phyloP scores from a whole-genome alignment of 495 filamentous ascomycete genomes.

The Hypoxylon lienhwacheense region DNA sequence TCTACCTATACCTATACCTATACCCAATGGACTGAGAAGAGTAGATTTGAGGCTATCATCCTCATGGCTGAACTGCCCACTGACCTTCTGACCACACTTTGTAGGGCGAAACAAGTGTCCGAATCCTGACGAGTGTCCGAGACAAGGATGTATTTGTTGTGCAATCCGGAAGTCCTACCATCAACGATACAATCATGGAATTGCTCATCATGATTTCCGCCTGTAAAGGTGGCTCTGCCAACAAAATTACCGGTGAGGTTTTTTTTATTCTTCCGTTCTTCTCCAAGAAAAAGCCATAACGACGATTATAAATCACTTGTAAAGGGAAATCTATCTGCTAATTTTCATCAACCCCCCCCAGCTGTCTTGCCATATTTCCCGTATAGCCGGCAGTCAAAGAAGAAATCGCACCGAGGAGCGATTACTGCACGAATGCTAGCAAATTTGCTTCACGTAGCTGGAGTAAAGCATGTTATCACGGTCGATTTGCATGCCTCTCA shows the following conservation, averaged over 20 bases:
- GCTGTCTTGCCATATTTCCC: slow-evolving; percentile 99
- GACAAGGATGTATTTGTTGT: slow-evolving; percentile 99
- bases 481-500: slow-evolving; percentile 96
- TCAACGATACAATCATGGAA: slow-evolving; percentile 99
- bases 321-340: slow-evolving; percentile 34
- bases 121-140: slow-evolving; percentile 88
- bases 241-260: slow-evolving; percentile 88
- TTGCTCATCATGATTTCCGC: slow-evolving; percentile 98
- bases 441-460: slow-evolving; percentile 88
- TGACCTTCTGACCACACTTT: slow-evolving; percentile 68
- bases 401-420: slow-evolving; percentile 94
- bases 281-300: neutral
- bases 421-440: slow-evolving; percentile 97
- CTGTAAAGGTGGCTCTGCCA: slow-evolving; percentile 95
- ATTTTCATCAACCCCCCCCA: slow-evolving; percentile 44
- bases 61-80: slow-evolving; percentile 70
- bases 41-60: slow-evolving; percentile 73
- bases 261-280: too few species aligned
- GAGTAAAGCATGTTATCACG: slow-evolving; percentile 95
- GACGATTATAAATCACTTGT: slow-evolving; percentile 4
- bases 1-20: too few species aligned
- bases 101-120: slow-evolving; percentile 94
- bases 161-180: slow-evolving; percentile 92
- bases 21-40: slow-evolving; percentile 50
- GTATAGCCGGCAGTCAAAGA: slow-evolving; percentile 98